Evolutionary conservation across 257 asterid genomes (phyloP).

Genomic region (Nicotiana tabacum): DNA sequence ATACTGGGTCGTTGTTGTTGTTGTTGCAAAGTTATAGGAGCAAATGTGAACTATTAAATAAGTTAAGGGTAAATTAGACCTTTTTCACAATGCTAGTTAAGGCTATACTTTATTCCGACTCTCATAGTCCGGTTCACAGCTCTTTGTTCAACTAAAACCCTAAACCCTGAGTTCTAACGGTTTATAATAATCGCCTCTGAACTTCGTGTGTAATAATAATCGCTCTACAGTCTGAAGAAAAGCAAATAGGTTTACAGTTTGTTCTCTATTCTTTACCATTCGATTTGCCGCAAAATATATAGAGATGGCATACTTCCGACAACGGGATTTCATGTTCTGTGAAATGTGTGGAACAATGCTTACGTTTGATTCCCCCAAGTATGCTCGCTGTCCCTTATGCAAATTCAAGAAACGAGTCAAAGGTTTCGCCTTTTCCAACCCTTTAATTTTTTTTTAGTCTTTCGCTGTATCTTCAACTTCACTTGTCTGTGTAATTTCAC

Average conservation of each 20-base stretch:
- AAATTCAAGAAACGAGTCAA: conserved; percentile 37
- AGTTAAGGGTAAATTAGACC: no score
- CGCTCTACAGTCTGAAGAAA: background rate
- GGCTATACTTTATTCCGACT: no score
- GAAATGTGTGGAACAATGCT: conserved; percentile 63
- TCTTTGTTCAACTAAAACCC: background rate
- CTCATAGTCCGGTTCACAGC: no score
- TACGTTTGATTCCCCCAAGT: conserved; percentile 31
- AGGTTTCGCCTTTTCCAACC: conserved; percentile 26
- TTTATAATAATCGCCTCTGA: background rate
- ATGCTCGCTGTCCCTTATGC: conserved; percentile 54
- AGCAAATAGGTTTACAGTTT: background rate
- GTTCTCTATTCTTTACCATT: background rate
- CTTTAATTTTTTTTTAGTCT: background rate
- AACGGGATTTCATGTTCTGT: conserved; percentile 90
- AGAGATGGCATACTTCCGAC: conserved; percentile 42
- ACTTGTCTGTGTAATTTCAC: background rate
- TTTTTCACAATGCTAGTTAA: no score
- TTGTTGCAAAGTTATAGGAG: no score
- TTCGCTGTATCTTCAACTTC: background rate
- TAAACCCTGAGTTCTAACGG: background rate
- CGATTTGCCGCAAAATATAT: background rate
- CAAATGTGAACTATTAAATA: no score
- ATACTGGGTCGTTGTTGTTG: no score
- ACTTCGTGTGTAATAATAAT: background rate